Conservation (phyloP, 306 rosid species). For the Pueraria montana region DNA sequence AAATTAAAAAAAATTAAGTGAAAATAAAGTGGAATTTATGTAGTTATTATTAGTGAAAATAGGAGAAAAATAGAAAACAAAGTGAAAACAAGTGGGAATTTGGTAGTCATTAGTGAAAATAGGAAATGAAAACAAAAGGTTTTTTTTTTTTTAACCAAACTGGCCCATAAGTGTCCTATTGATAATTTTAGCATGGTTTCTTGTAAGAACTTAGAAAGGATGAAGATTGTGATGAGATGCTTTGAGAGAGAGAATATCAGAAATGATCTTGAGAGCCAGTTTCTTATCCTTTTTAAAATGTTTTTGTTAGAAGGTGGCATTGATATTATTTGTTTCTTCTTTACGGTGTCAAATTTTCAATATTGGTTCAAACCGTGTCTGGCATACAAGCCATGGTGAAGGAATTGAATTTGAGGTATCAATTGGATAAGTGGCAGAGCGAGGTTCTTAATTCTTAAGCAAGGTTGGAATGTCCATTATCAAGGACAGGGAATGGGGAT, state of each 20-base stretch:
- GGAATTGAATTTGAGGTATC: constrained; percentile 8
- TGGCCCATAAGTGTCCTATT: background rate
- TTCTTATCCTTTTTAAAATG: background rate
- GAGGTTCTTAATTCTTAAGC: background rate
- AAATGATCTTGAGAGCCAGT: background rate
- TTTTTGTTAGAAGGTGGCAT: background rate
- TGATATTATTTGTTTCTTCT: background rate
- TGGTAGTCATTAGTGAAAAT: background rate
- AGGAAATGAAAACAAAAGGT: background rate
- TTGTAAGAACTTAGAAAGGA: constrained; percentile 3
- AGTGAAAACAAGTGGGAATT: background rate
- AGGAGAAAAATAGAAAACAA: background rate
- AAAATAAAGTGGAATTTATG: background rate
- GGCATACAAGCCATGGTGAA: background rate
- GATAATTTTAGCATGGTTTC: background rate
- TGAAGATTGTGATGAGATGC: background rate
- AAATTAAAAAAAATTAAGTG: too few relatives aligned
- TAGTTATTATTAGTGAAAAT: background rate
- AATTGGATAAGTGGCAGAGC: background rate
- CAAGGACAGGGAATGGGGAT: background rate
- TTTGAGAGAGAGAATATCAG: background rate
- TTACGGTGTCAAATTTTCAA: background rate
- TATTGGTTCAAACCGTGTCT: background rate
- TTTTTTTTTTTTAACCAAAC: background rate
- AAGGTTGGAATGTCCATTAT: constrained; percentile 9